These are phyloP conservation scores for Botrytis pseudocinerea DNA, from an alignment of 2,329 filamentous ascomycete genomes.

Conservation along the genomic window DNA sequence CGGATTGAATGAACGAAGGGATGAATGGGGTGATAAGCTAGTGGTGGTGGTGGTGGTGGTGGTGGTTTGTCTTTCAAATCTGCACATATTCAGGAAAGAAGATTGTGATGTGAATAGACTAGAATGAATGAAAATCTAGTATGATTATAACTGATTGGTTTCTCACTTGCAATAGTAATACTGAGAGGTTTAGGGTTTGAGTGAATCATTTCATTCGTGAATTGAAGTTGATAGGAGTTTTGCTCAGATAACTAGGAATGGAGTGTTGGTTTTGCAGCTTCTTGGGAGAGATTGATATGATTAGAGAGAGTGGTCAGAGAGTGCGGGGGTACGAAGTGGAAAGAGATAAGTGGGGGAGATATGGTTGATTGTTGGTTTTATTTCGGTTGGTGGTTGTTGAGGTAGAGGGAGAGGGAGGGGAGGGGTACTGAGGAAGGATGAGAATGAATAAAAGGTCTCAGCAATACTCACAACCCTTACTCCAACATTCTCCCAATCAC, in stretches of 20 bases:
- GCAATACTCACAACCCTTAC: no score
- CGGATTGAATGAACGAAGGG: conserved; percentile 7
- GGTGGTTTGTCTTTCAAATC: neutral
- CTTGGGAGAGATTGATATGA: neutral
- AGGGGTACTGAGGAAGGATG: neutral
- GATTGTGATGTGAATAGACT: neutral
- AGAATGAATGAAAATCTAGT: conserved; percentile 3
- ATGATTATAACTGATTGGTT: neutral
- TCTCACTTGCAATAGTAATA: neutral
- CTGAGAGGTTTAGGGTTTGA: neutral
- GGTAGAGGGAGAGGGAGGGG: no score
- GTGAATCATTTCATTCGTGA: neutral
- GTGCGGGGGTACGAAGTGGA: neutral
- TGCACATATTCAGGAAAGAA: conserved; percentile 4
- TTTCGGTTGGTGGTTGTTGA: no score
- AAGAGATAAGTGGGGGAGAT: neutral
- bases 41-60: neutral
- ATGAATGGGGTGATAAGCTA: neutral
- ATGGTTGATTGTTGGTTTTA: neutral
- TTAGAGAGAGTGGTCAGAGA: neutral
- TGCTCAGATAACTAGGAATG: neutral
- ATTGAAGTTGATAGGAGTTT: neutral
- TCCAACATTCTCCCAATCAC: no score
- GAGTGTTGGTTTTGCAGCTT: neutral
- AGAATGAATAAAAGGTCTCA: neutral